Percentiles rank a stretch among this genome's conserved stretches.
Evolutionary conservation across 169 alveolate genomes (phyloP).

Genomic region (Plasmodium inui): DNA sequence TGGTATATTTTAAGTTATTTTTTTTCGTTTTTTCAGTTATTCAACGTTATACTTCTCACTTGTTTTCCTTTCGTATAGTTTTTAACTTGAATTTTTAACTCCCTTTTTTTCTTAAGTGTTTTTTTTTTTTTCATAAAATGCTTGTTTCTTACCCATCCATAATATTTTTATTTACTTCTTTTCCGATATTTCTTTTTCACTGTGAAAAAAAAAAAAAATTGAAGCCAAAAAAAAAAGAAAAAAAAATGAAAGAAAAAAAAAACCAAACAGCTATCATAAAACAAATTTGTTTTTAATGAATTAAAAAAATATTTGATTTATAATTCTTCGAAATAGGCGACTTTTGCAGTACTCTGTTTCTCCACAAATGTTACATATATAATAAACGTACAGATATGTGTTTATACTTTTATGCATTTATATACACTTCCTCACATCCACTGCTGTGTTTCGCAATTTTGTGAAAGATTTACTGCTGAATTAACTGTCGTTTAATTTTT

Average conservation of each 20-base stretch:
- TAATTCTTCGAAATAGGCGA: background rate
- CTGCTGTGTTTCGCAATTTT: background rate
- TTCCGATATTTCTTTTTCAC: background rate
- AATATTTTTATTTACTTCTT: background rate
- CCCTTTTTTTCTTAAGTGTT: background rate
- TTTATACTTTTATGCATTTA: background rate
- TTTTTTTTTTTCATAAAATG: background rate
- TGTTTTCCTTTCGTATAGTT: background rate
- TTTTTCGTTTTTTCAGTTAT: background rate
- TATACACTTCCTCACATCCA: background rate
- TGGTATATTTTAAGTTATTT: background rate
- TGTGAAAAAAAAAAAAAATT: slow-evolving; percentile 7
- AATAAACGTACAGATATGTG: background rate
- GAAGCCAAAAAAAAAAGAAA: background rate
- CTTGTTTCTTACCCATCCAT: background rate
- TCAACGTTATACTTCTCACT: background rate
- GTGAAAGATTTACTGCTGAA: background rate
- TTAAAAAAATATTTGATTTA: slow-evolving; percentile 18
- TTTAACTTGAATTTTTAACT: background rate
- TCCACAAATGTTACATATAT: slow-evolving; percentile 20
- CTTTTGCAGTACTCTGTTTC: background rate
- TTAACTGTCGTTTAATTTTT: slow-evolving; percentile 23
- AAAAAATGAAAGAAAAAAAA: background rate
- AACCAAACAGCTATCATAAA: slow-evolving; percentile 24
- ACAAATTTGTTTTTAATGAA: background rate